phyloP scores from a whole-genome alignment of 805 yeast genomes.

The Kodamaea leandrae region DNA sequence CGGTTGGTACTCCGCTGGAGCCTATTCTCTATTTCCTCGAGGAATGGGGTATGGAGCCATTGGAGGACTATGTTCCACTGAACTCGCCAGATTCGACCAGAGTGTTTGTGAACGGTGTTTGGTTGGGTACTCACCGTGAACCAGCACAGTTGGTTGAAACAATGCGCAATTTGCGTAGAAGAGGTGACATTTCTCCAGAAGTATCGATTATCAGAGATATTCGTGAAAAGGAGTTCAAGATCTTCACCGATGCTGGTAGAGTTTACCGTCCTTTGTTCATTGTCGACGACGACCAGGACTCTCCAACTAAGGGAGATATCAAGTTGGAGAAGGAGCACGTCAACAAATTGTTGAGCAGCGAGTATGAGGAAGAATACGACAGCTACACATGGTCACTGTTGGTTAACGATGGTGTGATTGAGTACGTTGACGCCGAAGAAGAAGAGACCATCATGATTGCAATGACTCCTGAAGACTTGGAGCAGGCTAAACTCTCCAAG shows the following conservation, averaged over 20 bases:
- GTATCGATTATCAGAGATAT: constrained; percentile 96
- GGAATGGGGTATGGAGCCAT: constrained; percentile 99
- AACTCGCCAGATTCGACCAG: constrained; percentile 88
- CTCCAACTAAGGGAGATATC: constrained; percentile 70
- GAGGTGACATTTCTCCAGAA: constrained; percentile 93
- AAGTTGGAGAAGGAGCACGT: constrained; percentile 84
- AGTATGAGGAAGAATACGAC: constrained; percentile 59
- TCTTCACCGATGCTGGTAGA: constrained; percentile 98
- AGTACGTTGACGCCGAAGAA: constrained; percentile 97
- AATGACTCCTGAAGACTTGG: constrained; percentile 96
- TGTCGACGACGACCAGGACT: constrained; percentile 79
- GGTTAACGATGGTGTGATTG: constrained; percentile 83
- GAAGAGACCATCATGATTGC: constrained; percentile 98
- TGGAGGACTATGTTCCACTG: constrained; percentile 93
- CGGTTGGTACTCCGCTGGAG: constrained; percentile 96
- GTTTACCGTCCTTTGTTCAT: constrained; percentile 95
- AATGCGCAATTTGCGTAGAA: constrained; percentile 86
- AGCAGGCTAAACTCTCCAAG: constrained; percentile 49
- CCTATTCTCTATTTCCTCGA: constrained; percentile 90
- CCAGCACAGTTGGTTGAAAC: constrained; percentile 91
- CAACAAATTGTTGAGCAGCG: constrained; percentile 59
- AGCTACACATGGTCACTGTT: constrained; percentile 82
- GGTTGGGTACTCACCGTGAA: constrained; percentile 98
- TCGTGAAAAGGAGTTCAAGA: constrained; percentile 92
- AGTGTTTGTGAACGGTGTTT: constrained; percentile 96